These are phyloP conservation scores for Jaltomata sinuosa DNA, from an alignment of 257 asterid species.

Conservation along the genomic window DNA sequence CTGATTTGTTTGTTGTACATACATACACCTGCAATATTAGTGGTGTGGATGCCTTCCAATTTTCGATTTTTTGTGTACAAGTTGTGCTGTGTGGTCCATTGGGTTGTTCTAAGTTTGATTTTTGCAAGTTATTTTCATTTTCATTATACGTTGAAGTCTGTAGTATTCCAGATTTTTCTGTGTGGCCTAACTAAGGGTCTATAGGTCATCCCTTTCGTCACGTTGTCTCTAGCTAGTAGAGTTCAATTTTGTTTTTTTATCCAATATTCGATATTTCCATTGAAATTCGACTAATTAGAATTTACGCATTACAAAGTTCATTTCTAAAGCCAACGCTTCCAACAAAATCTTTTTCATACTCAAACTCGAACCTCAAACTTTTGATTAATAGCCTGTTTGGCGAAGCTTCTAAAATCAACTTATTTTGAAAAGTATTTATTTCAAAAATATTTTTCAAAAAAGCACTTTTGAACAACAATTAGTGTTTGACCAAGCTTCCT, in stretches of 20 bases:
- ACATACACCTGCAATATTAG: background rate
- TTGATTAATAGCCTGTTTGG: too few species aligned
- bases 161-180: background rate
- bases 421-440: too few species aligned
- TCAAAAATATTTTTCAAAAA: too few species aligned
- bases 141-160: background rate
- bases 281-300: too few species aligned
- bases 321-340: background rate
- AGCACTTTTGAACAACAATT: too few species aligned
- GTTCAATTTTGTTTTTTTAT: background rate
- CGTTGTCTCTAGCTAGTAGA: background rate
- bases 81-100: background rate
- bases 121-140: background rate
- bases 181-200: background rate
- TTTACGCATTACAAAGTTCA: background rate
- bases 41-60: background rate
- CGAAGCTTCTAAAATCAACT: too few species aligned
- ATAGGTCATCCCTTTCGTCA: background rate
- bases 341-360: too few species aligned
- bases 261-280: too few species aligned
- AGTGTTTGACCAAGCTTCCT: too few species aligned
- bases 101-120: background rate
- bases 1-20: background rate
- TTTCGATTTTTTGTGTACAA: too few species aligned
- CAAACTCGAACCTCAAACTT: too few species aligned